phyloP scores from a whole-genome alignment of 1,284 basidiomycete genomes.

The Sporisorium iseilematis-ciliati region DNA sequence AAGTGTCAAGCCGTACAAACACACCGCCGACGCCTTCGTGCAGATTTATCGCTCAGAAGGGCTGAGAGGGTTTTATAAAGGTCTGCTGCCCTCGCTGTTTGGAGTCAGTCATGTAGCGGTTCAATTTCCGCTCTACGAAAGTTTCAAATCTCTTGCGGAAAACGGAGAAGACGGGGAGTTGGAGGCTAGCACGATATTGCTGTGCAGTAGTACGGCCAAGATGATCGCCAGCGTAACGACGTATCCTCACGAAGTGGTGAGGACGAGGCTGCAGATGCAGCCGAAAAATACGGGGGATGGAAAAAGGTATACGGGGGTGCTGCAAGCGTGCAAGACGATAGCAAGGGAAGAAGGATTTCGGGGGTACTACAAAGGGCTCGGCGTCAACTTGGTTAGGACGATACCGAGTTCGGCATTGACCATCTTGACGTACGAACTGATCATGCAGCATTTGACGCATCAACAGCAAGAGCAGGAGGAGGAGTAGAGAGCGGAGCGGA shows the following conservation, averaged over 20 bases:
- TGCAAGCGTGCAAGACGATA: conserved; percentile 56
- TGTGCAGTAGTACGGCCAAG: conserved; percentile 65
- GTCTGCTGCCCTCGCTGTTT: conserved; percentile 61
- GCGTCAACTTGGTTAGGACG: conserved; percentile 65
- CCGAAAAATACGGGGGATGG: conserved; percentile 14
- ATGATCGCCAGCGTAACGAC: conserved; percentile 68
- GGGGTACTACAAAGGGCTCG: conserved; percentile 68
- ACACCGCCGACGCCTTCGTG: conserved; percentile 65
- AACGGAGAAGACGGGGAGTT: conserved; percentile 43
- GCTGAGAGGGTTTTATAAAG: conserved; percentile 64
- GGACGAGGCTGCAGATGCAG: conserved; percentile 68
- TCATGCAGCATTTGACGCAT: conserved; percentile 61
- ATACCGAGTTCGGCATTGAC: conserved; percentile 67
- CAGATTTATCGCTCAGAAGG: conserved; percentile 64
- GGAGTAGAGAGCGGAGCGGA: not conserved
- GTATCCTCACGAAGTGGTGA: conserved; percentile 68
- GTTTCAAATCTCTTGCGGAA: conserved; percentile 54
- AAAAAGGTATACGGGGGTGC: conserved; percentile 54
- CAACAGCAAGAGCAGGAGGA: not conserved
- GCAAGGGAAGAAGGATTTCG: conserved; percentile 57
- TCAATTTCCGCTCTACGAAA: conserved; percentile 68
- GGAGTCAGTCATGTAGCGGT: conserved; percentile 68
- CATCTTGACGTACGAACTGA: conserved; percentile 67
- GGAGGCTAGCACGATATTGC: conserved; percentile 49
- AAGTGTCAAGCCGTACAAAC: conserved; percentile 46